Base-by-base conservation (phyloP, 345 rosid genomes). In the Salix brachista region DNA sequence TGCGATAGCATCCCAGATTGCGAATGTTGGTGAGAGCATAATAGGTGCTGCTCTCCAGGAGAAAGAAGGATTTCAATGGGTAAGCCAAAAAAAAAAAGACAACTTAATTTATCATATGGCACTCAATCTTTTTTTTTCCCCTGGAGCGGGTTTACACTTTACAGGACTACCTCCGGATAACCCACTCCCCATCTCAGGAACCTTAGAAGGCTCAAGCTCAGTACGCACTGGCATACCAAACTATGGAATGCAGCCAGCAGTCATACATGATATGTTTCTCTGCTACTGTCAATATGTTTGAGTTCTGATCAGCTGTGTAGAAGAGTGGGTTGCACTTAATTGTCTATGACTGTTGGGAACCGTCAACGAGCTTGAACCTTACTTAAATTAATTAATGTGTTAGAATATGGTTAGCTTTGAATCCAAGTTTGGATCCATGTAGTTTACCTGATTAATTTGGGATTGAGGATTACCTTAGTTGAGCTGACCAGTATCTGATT, bases 11-110 rank as follows among this genome's bases (percentile, higher is more conserved):
- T 92, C 98, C 74, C 98, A 92, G 84, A 93, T 93, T 76, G 97
- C 97, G 70, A 96, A 96, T 83, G 66, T 92, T 80, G 97, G 97
- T 46, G 98, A 96, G 85, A 96, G 98, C 87, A 79, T 91, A 74
- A 93, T 96, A 62, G 97, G 99, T 78, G 97, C 98, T 75, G 77
- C 80, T 16, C 79, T 92, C 72, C 99, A 96, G 85, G 99, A 90
- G 75, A 93, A 91, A 78, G 88, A 92, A 79, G 99, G 99, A 77
- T 92, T 87, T 74, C 74, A 78, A 79, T 93, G 99, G 98, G 97
- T 96, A 87, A 46, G 91, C 58, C 66, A 2, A 25, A 36, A 25
- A 21, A n/a, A n/a, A 2, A 41, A 10, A 69, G 26, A 23, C 5
- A 44, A n/a, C 30, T n/a, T 30, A 17, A 66, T 66, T 34, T 36